Base-by-base conservation (phyloP, 1,284 basidiomycete species). In the Leccinum angustisporum region DNA sequence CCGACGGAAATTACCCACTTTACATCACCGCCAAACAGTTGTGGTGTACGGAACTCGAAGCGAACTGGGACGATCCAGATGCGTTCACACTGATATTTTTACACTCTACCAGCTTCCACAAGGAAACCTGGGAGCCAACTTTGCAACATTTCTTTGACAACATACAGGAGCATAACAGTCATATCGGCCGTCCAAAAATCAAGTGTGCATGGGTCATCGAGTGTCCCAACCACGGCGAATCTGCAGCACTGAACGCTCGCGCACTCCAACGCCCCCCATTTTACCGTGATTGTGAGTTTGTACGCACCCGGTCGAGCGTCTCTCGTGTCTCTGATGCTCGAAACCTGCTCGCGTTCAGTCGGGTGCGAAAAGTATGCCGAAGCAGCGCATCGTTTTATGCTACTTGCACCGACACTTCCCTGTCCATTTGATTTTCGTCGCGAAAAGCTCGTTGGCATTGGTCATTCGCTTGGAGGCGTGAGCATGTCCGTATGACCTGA, bases 61-160 rank as follows among this genome's bases (percentile, higher is more conserved):
- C 64, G 1, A 63, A 78, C 61, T 70, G 72, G 53, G 65, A 68
- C 21, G 66, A 69, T 54, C 74, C 74, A 9, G 71, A 78, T 36
- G 83, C 81, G 2, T 68, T 81, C 60, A 87, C 85, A 0, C 74
- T 87, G 30, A 75, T 88, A 46, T 67, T 85, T 25, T 75, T 87
- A 4, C 86, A 88, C 68, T 82, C 85, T 2, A 87, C 86, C 2
- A 85, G 85, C 68, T 86, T 85, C 67, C 85, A 86, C 74, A 88
- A 87, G 69, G 86, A 88, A 71, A 84, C 80, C 2, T 88, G 85
- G 86, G 83, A 86, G 65, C 84, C 86, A 2, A 80, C 81, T 3
- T 65, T 87, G 16, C 67, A 51, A 6, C 54, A 63, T 53, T 14
- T 75, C 51, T 68, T 73, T 6, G 52, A 68, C 4, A 38, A 57